Percentiles rank a stretch among this genome's conserved stretches.
These are phyloP conservation scores for Pyricularia sp. DNA, from an alignment of 2,329 filamentous ascomycete species.

Conservation along the genomic window DNA sequence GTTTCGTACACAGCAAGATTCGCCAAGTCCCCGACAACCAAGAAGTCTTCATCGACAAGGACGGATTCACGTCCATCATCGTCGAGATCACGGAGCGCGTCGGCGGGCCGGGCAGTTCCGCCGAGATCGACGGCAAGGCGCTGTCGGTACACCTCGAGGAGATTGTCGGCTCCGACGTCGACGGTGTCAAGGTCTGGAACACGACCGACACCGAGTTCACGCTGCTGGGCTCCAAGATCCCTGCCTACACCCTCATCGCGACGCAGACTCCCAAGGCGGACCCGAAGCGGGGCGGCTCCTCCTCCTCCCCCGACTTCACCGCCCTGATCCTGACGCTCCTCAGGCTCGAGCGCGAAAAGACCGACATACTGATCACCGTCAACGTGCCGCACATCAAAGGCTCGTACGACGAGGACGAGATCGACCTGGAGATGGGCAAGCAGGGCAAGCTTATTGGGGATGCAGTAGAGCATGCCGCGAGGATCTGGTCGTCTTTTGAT, in stretches of 20 bases:
- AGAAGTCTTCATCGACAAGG: slow-evolving; percentile 80
- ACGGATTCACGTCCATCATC: slow-evolving; percentile 79
- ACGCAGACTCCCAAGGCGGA: slow-evolving; percentile 41
- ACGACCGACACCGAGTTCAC: slow-evolving; percentile 52
- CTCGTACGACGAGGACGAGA: slow-evolving; percentile 63
- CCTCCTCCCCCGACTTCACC: slow-evolving; percentile 51
- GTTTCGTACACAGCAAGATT: slow-evolving; percentile 43
- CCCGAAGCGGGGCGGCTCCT: slow-evolving; percentile 12
- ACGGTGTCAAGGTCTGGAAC: slow-evolving; percentile 58
- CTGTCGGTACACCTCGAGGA: slow-evolving; percentile 61
- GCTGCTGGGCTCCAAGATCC: slow-evolving; percentile 38
- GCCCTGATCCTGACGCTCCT: slow-evolving; percentile 71
- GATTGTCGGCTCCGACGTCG: slow-evolving; percentile 53
- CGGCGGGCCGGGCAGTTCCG: slow-evolving; percentile 38
- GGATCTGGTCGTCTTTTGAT: slow-evolving; percentile 64
- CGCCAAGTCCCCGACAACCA: slow-evolving; percentile 79
- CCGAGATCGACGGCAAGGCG: slow-evolving; percentile 60
- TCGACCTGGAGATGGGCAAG: slow-evolving; percentile 57
- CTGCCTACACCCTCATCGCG: slow-evolving; percentile 62
- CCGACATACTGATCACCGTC: slow-evolving; percentile 77
- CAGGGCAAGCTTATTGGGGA: slow-evolving; percentile 60
- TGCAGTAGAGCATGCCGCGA: slow-evolving; percentile 56
- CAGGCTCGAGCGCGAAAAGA: slow-evolving; percentile 62
- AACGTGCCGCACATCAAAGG: slow-evolving; percentile 79
- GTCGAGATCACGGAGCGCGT: slow-evolving; percentile 86